Evolutionary conservation across 768 basidiomycete species (phyloP), one percentile per base, ranked within the genome.

Genomic region (Suillus alpinus): DNA sequence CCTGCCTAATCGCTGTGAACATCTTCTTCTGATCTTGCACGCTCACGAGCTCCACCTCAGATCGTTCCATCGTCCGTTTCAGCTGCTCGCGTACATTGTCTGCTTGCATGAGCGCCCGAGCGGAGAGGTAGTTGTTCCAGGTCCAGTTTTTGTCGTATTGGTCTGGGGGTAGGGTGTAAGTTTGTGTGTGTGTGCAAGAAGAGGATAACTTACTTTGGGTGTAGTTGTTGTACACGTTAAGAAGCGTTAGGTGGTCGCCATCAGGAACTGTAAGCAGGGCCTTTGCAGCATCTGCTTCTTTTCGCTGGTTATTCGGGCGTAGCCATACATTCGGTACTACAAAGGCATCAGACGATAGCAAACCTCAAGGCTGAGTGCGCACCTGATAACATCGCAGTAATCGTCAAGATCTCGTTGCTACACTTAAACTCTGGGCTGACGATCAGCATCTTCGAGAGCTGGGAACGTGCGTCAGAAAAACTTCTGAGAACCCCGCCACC

Each of bases 371-470:
- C 12, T 14, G 26, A 39, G 23, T 8, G 46, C 1, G 31, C 65
- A 92, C 92, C 89, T 20, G 95, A 97, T 65, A 99, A 80, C 95
- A 98, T 98, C 0, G 96, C 91, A 3, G 93, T 93, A 61, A 99
- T 92, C 1, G 92, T 94, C 57, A 99, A 74, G 52, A 98, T 91
- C 71, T 98, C 97, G 67, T 97, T 95, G 62, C 92, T 95, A 77
- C 96, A 98, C 60, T 87, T 86, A 78, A 97, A 97, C 70, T 98
- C 94, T 2, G 95, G 92, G 72, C 93, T 95, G 65, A 88, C 83
- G 63, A 98, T 94, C 53, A 98, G 83, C 85, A 96, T 89, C 75
- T 97, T 97, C 26, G 96, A 86, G 66, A 97, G 81, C 87, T 73
- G 40, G 23, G 50, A 12, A 3, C 4, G 13, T 29, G 20, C 4